These are phyloP conservation scores for Leishmania martiniquensis DNA, from an alignment of 208 protist genomes.

Conservation along the genomic window DNA sequence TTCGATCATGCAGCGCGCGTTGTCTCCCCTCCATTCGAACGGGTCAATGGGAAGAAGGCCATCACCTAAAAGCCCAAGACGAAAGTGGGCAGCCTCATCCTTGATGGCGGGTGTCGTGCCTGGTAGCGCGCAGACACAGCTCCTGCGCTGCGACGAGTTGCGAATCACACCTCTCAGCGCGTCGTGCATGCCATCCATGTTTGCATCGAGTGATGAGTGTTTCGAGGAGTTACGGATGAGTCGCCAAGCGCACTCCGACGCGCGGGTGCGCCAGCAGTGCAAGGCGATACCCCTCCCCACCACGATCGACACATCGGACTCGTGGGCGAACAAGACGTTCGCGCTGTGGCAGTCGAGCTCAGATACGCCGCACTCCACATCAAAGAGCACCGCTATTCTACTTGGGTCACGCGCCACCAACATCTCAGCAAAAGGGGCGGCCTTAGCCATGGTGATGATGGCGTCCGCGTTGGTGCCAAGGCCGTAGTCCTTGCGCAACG, in stretches of 20 bases:
- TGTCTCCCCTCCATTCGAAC: slow-evolving; percentile 87
- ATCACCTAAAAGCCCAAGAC: slow-evolving; percentile 66
- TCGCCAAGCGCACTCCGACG: slow-evolving; percentile 46
- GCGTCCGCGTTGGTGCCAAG: slow-evolving; percentile 58
- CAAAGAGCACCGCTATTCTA: slow-evolving; percentile 63
- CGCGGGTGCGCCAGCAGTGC: slow-evolving; percentile 57
- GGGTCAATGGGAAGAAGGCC: slow-evolving; percentile 81
- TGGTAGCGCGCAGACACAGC: slow-evolving; percentile 43
- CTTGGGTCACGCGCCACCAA: slow-evolving; percentile 73
- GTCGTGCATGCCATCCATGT: slow-evolving; percentile 24
- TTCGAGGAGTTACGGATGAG: slow-evolving; percentile 33
- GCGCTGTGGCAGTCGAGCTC: slow-evolving; percentile 11
- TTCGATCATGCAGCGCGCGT: slow-evolving; percentile 62
- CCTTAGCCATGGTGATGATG: slow-evolving; percentile 62
- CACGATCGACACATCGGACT: slow-evolving; percentile 58
- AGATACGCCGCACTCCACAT: slow-evolving; percentile 55
- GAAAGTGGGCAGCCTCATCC: slow-evolving; percentile 46
- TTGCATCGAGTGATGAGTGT: slow-evolving; percentile 11
- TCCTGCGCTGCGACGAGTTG: slow-evolving; percentile 33
- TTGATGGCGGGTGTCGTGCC: slow-evolving; percentile 73
- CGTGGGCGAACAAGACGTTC: slow-evolving; percentile 39
- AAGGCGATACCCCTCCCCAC: slow-evolving; percentile 58
- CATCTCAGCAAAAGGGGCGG: slow-evolving; percentile 33
- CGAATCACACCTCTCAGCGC: slow-evolving; percentile 25
- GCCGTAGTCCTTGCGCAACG: slow-evolving; percentile 75